Percentiles rank a stretch among this genome's conserved stretches.
Evolutionary conservation across 2,329 filamentous ascomycete species (phyloP).

Genomic region (Cytospora chrysosperma): DNA sequence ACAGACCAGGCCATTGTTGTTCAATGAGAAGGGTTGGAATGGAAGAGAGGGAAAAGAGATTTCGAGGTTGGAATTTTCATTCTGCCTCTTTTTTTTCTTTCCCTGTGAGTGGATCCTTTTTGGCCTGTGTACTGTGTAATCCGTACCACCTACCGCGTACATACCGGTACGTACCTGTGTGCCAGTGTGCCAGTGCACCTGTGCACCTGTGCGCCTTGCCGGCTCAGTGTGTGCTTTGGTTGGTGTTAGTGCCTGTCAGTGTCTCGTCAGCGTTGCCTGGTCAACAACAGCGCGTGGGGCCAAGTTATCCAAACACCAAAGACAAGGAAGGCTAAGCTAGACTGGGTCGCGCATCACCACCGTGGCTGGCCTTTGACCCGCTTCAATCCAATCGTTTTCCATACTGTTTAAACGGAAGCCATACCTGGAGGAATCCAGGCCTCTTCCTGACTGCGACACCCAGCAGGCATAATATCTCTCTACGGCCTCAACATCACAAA

Average conservation of each 20-base stretch:
- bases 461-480: background rate
- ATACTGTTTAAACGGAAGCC: no score
- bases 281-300: slow-evolving; percentile 2
- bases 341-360: no score
- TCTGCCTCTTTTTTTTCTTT: background rate
- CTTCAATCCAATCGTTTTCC: no score
- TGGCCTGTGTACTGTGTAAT: no score
- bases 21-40: background rate
- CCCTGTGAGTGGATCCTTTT: background rate
- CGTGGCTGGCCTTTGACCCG: no score
- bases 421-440: no score
- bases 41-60: background rate
- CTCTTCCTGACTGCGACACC: background rate
- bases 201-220: no score
- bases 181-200: no score
- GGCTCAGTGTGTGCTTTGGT: background rate
- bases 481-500: background rate
- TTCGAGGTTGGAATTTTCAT: slow-evolving; percentile 15
- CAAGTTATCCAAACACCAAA: slow-evolving; percentile 10
- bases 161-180: slow-evolving; percentile 4
- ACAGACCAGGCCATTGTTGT: background rate
- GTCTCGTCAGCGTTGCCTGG: background rate
- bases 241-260: background rate
- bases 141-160: no score
- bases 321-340: no score